Evolutionary conservation across 1,284 basidiomycete species (phyloP).

Genomic region (Apiotrichum porosum): DNA sequence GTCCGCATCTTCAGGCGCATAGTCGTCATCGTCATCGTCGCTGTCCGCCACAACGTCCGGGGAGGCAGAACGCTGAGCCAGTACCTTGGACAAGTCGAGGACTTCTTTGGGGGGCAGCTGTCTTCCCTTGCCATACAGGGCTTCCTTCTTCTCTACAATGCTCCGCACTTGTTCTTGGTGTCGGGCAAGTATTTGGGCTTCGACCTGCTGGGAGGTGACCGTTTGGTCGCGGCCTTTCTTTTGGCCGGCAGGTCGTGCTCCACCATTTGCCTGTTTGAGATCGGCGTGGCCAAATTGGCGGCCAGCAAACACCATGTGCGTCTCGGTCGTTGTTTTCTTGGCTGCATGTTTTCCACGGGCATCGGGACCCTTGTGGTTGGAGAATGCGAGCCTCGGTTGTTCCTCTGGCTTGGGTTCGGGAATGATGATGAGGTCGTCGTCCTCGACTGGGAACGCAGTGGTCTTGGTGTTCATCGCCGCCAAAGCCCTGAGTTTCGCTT

Average conservation of each 20-base stretch:
- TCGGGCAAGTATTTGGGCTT: slow-evolving; percentile 8
- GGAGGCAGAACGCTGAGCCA: background rate
- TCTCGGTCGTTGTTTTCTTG: slow-evolving; percentile 27
- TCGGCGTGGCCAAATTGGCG: slow-evolving; percentile 26
- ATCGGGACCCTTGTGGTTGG: background rate
- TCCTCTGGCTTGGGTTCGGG: background rate
- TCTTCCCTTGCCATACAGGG: slow-evolving; percentile 21
- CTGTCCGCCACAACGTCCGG: slow-evolving; percentile 14
- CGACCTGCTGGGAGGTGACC: slow-evolving; percentile 17
- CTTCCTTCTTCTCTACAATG: slow-evolving; percentile 23
- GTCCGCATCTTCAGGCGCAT: slow-evolving; percentile 14
- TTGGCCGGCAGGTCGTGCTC: slow-evolving; percentile 26
- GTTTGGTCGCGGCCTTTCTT: slow-evolving; percentile 28
- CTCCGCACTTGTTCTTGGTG: slow-evolving; percentile 18
- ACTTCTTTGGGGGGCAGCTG: slow-evolving; percentile 22
- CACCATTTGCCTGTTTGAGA: slow-evolving; percentile 21
- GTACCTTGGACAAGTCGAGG: slow-evolving; percentile 18
- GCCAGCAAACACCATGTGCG: slow-evolving; percentile 29
- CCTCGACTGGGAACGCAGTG: background rate
- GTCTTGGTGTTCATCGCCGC: background rate
- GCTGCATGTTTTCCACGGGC: slow-evolving; percentile 3
- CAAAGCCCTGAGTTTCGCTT: background rate
- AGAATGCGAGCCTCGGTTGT: background rate
- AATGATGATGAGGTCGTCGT: slow-evolving; percentile 22
- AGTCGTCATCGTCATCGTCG: slow-evolving; percentile 6